These are phyloP conservation scores for Leccinum cinnamomeum DNA, from an alignment of 1,284 basidiomycete genomes.

Conservation along the genomic window DNA sequence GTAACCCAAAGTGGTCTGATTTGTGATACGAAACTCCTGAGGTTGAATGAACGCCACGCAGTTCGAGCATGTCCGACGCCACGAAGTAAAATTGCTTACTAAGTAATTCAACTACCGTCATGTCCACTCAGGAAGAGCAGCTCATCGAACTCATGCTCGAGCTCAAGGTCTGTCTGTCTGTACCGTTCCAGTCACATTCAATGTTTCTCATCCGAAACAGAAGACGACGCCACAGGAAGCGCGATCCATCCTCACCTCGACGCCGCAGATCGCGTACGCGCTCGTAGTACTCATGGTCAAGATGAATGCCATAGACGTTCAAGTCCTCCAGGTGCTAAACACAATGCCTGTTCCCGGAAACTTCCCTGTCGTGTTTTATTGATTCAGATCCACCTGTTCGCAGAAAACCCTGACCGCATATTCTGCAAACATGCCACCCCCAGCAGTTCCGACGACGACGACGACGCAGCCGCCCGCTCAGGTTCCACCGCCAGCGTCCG, in stretches of 20 bases:
- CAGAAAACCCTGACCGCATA: slow-evolving; percentile 40
- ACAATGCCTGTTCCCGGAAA: not conserved
- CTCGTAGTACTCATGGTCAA: slow-evolving; percentile 73
- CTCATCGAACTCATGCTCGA: slow-evolving; percentile 66
- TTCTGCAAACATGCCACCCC: slow-evolving; percentile 30
- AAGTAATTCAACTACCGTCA: slow-evolving; percentile 4
- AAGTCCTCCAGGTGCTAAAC: slow-evolving; percentile 63
- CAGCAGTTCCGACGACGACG: slow-evolving; percentile 27
- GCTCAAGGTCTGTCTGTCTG: slow-evolving; percentile 48
- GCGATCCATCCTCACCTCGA: slow-evolving; percentile 61
- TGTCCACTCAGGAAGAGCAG: slow-evolving; percentile 51
- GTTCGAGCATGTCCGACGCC: not conserved
- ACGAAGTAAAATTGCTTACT: not conserved
- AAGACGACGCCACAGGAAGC: slow-evolving; percentile 73
- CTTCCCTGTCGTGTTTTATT: not conserved
- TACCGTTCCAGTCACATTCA: not conserved
- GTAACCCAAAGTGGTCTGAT: not conserved
- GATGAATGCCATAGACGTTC: slow-evolving; percentile 68
- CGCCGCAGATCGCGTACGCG: slow-evolving; percentile 74
- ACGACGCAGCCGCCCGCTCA: slow-evolving; percentile 29
- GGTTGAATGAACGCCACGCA: not conserved
- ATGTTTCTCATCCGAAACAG: slow-evolving; percentile 37
- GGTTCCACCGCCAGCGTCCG: slow-evolving; percentile 32
- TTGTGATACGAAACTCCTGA: not conserved
- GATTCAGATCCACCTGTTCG: slow-evolving; percentile 5